A percentile compares a stretch with the other conserved stretches of the same genome.
phyloP scores from a whole-genome alignment of 2,329 filamentous ascomycete species.

The Myotisia sp. region DNA sequence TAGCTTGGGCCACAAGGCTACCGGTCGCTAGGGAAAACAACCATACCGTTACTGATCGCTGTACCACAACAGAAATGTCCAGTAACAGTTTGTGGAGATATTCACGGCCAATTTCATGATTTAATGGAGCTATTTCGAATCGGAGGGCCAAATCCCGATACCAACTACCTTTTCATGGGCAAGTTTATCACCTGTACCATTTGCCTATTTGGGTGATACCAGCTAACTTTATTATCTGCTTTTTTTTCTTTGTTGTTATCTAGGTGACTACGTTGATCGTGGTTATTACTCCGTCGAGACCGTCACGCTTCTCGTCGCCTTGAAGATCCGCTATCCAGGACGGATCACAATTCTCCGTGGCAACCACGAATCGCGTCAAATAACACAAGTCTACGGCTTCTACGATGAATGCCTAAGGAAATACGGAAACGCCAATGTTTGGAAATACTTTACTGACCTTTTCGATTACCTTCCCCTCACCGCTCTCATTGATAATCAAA shows the following conservation, averaged over 20 bases:
- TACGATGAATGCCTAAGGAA: slow-evolving; percentile 66
- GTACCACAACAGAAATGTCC: slow-evolving; percentile 33
- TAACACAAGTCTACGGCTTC: slow-evolving; percentile 66
- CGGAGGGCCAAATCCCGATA: slow-evolving; percentile 84
- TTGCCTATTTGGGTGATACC: not conserved
- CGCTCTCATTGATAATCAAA: slow-evolving; percentile 59
- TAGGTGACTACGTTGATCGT: slow-evolving; percentile 57
- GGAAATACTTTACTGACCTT: slow-evolving; percentile 66
- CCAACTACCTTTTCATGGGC: slow-evolving; percentile 97
- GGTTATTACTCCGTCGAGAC: slow-evolving; percentile 63
- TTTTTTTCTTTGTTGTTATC: slow-evolving; percentile 56
- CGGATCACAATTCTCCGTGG: slow-evolving; percentile 59
- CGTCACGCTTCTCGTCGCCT: slow-evolving; percentile 55
- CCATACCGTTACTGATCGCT: not conserved
- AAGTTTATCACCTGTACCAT: slow-evolving; percentile 13
- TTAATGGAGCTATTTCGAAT: slow-evolving; percentile 92
- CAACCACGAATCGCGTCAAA: slow-evolving; percentile 63
- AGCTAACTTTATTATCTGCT: not conserved
- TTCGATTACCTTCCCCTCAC: slow-evolving; percentile 64
- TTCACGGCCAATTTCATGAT: slow-evolving; percentile 98
- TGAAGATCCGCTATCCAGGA: slow-evolving; percentile 55
- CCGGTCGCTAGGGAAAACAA: too few species aligned
- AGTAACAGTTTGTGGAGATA: slow-evolving; percentile 94
- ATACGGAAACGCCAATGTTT: slow-evolving; percentile 63
- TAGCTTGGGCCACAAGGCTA: too few species aligned